Conservation (phyloP, 306 rosid genomes). For the Rosa multiflora region DNA sequence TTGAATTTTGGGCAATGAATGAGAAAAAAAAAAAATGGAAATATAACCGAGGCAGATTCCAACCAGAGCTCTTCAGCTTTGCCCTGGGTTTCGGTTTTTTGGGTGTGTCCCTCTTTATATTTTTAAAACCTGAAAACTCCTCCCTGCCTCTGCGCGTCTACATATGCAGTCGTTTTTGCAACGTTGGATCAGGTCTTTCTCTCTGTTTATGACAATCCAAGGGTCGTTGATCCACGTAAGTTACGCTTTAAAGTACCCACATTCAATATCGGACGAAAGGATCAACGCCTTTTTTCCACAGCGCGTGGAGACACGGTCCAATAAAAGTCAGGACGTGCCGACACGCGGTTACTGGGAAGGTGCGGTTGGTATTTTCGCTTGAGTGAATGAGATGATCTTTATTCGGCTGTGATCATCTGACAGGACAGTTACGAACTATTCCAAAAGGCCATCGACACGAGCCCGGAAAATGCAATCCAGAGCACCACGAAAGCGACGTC, state of each 20-base stretch:
- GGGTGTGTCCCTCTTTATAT: not conserved
- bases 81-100: constrained; percentile 8
- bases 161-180: constrained; percentile 14
- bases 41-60: constrained; percentile 32
- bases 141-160: constrained; percentile 22
- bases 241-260: constrained; percentile 15
- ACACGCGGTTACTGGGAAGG: not conserved
- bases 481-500: constrained; percentile 24
- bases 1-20: not conserved
- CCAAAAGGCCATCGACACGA: constrained; percentile 30
- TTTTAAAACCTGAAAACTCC: constrained; percentile 15
- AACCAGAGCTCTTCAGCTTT: constrained; percentile 5
- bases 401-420: constrained; percentile 45
- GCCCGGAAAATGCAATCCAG: constrained; percentile 31
- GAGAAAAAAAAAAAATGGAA: not conserved
- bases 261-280: not conserved
- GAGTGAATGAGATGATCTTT: constrained; percentile 44
- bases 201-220: not conserved
- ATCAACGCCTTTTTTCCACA: not conserved
- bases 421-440: constrained; percentile 43
- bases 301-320: constrained; percentile 28
- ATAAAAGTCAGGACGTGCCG: not conserved
- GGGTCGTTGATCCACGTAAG: constrained; percentile 24
- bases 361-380: constrained; percentile 9
- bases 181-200: constrained; percentile 28